Conservation (phyloP, 495 filamentous ascomycete species). For the Neurospora sp. region DNA sequence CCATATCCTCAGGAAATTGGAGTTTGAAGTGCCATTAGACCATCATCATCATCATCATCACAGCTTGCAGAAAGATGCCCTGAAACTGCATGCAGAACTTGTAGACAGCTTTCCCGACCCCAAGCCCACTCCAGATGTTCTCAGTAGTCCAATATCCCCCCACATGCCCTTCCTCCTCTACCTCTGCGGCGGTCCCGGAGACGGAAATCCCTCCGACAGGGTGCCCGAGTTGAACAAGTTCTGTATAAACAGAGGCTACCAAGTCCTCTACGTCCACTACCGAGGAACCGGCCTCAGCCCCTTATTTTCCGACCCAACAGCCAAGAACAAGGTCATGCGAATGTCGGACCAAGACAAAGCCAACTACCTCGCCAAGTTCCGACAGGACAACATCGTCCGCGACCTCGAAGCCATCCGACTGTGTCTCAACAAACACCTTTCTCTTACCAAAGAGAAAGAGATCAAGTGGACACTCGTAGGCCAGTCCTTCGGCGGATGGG, state of each 20-base stretch:
- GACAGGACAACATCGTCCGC: constrained; percentile 76
- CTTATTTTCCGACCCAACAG: constrained; percentile 54
- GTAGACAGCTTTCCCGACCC: constrained; percentile 3
- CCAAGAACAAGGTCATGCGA: constrained; percentile 2
- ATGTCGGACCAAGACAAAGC: constrained; percentile 43
- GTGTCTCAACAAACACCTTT: constrained; percentile 28
- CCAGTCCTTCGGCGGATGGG: constrained; percentile 87
- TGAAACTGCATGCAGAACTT: constrained; percentile 10
- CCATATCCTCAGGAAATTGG: neutral
- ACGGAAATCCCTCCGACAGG: constrained; percentile 55
- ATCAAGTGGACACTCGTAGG: constrained; percentile 70
- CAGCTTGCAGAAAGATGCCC: neutral
- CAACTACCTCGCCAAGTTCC: constrained; percentile 65
- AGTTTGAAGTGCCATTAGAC: constrained; percentile 13
- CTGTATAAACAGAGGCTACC: constrained; percentile 64
- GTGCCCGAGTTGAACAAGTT: constrained; percentile 45
- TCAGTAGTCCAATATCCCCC: neutral
- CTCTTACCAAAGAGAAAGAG: constrained; percentile 35
- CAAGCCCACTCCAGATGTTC: neutral
- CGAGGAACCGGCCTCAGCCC: constrained; percentile 76
- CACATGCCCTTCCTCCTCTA: constrained; percentile 28
- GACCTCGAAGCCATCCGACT: constrained; percentile 79
- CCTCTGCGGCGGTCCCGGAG: constrained; percentile 61
- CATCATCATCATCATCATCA: neutral
- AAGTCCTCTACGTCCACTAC: constrained; percentile 74